Conservation (phyloP, 257 asterid species). For the Fraxinus excelsior region DNA sequence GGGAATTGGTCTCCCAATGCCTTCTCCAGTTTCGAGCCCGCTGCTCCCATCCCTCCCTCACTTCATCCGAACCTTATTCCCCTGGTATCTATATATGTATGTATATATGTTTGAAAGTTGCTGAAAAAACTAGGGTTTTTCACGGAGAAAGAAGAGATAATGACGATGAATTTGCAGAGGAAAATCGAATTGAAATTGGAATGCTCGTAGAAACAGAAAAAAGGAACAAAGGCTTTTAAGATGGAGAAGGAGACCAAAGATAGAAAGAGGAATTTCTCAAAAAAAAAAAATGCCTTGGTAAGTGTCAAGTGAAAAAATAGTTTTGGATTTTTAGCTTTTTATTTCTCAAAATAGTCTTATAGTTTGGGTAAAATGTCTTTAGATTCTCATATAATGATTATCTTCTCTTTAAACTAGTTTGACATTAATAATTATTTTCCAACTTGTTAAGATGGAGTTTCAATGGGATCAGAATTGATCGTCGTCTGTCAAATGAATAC, state of each 20-base stretch:
- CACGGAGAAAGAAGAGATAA: neutral
- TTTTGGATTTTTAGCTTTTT: neutral
- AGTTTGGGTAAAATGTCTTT: no score
- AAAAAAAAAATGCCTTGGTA: neutral
- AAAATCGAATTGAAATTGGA: neutral
- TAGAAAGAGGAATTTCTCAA: neutral
- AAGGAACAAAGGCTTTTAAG: neutral
- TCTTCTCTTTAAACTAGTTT: no score
- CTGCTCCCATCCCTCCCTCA: slow-evolving; percentile 57
- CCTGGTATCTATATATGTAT: neutral
- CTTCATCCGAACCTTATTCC: slow-evolving; percentile 35
- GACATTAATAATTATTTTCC: no score
- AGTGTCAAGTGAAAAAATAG: neutral
- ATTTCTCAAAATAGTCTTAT: no score
- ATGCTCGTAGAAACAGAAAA: neutral
- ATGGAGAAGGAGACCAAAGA: neutral
- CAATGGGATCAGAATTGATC: no score
- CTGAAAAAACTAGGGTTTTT: neutral
- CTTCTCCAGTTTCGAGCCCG: slow-evolving; percentile 66
- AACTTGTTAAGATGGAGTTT: no score
- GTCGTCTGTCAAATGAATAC: no score
- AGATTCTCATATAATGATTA: no score
- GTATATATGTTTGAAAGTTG: neutral
- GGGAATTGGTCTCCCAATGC: slow-evolving; percentile 70
- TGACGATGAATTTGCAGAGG: neutral